Conservation (phyloP, 1,139 yeast species). For the Pneumocystis sp. region DNA sequence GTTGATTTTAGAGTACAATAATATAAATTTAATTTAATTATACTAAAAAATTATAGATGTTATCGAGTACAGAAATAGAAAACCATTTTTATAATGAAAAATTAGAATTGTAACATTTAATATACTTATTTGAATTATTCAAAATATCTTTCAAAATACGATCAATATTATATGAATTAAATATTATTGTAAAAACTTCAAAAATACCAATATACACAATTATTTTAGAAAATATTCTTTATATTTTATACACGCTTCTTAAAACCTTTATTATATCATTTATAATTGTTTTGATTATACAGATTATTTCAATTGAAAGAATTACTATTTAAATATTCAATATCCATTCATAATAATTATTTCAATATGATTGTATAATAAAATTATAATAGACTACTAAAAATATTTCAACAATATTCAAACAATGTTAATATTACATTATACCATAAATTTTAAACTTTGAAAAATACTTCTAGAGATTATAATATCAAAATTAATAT, state of each 20-base stretch:
- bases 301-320: not conserved
- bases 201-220: not conserved
- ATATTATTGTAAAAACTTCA: not conserved
- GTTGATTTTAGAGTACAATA: constrained; percentile 10
- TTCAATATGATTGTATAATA: not conserved
- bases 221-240: not conserved
- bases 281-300: not conserved
- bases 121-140: not conserved
- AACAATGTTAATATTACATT: not conserved
- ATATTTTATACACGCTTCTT: not conserved
- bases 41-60: not conserved
- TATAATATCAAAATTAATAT: not conserved
- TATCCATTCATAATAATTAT: not conserved
- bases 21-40: not conserved
- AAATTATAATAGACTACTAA: not conserved
- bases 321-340: not conserved
- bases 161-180: not conserved
- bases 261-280: not conserved
- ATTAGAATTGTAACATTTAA: not conserved
- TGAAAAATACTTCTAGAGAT: too few relatives aligned
- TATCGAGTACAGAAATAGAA: not conserved
- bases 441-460: too few relatives aligned
- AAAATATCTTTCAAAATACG: not conserved
- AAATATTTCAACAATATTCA: not conserved
- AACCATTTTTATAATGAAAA: not conserved